Base-by-base conservation (phyloP, 2,329 filamentous ascomycete species). In the Chaetomium strumarium region DNA sequence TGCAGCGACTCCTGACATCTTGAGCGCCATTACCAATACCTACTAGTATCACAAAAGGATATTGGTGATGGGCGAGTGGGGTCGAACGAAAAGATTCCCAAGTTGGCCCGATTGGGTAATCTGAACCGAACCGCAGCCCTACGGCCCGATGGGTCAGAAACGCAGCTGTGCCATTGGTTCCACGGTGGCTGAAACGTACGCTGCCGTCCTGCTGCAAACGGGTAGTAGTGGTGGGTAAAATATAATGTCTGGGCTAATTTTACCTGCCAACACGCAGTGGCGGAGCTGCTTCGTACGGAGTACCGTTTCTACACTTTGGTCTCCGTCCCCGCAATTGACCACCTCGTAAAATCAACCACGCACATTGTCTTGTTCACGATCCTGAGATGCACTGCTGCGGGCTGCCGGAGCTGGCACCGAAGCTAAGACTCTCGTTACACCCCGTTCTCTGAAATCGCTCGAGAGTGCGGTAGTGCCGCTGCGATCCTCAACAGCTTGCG, bases 321-420 rank as follows among this genome's bases (percentile, higher is more conserved):
- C 37, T 49, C 51, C 51, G 46, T 49, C 33, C 34, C 37, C 39
- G 37, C 33, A 46, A 8, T 13, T 36, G n/a, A 36, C 14, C 20
- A 44, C 34, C 51, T 55, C 52, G 52, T 55, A 55, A 55, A 55
- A 29, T 31, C 31, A 19, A 30, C 52, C 52, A 55, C 48, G 43
- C 48, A 51, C 17, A 3, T 36, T 11, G 47, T 41, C 3, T 36
- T 11, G 47, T 41, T 41, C 38, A 13, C 47, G 37, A 42, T 42
- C 24, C 30, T 12, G n/a, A n/a, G 31, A 49, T 46, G 42, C 46
- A 46, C n/a, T n/a, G 10, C 42, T 12, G 30, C 42, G 17, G n/a
- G 9, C 30, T 29, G 31, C 19, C 33, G 11, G 33, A 10, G 33
- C 30, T 34, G 33, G 37, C 37, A 24, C 24, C 24, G 7, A 24